These are phyloP conservation scores for Monilinia fructigena DNA, from an alignment of 2,329 filamentous ascomycete species.

Conservation along the genomic window DNA sequence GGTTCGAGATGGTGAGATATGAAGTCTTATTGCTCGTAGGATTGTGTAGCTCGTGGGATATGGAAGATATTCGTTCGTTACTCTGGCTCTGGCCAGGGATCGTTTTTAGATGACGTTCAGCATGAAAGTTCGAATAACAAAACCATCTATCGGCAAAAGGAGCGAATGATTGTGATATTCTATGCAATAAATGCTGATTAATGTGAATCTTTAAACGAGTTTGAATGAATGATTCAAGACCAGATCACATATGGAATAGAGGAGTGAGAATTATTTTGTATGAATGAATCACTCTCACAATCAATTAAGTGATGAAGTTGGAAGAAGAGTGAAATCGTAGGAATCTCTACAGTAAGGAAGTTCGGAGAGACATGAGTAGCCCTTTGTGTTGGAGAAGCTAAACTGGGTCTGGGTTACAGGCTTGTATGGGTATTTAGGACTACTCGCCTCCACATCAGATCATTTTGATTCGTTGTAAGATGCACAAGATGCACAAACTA, in stretches of 20 bases:
- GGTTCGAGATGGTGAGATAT: neutral
- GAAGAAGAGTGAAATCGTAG: conserved; percentile 13
- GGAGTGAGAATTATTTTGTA: neutral
- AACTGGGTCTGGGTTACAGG: conserved; percentile 4
- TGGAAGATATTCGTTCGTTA: neutral
- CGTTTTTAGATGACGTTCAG: conserved; percentile 18
- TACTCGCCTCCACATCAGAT: conserved; percentile 12
- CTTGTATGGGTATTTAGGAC: conserved; percentile 14
- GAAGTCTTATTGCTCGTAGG: conserved; percentile 1
- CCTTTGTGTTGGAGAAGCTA: conserved; percentile 18
- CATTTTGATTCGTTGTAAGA: conserved; percentile 15
- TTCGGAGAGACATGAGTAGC: conserved; percentile 17
- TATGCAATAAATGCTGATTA: neutral
- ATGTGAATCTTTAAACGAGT: neutral
- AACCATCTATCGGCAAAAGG: conserved; percentile 7
- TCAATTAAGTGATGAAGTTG: conserved; percentile 17
- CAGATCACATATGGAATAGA: conserved; percentile 1
- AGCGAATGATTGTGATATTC: conserved; percentile 11
- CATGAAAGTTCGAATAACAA: conserved; percentile 23
- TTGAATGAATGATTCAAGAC: conserved; percentile 10
- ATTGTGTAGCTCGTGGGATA: neutral
- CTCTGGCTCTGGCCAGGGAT: conserved; percentile 19
- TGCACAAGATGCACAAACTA: conserved; percentile 18
- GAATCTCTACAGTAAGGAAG: neutral
- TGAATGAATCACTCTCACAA: conserved; percentile 11